These are phyloP conservation scores for Botrytis porri DNA, from an alignment of 2,329 filamentous ascomycete genomes.

Conservation along the genomic window DNA sequence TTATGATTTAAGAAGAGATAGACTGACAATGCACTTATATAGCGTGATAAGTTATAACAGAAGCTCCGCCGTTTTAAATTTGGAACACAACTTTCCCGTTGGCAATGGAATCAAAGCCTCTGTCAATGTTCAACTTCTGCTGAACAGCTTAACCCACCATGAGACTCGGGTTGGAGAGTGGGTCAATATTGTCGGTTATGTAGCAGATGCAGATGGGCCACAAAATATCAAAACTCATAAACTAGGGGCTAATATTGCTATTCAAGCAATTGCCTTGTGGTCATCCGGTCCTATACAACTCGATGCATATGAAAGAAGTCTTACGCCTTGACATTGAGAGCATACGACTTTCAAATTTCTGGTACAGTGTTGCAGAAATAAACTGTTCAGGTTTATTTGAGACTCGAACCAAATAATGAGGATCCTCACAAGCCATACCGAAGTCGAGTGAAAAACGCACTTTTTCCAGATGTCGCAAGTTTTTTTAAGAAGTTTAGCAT, in stretches of 20 bases:
- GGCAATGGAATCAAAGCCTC: slow-evolving; percentile 47
- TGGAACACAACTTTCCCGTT: slow-evolving; percentile 65
- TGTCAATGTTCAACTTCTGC: slow-evolving; percentile 70
- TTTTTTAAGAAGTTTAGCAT: not conserved
- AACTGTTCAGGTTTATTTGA: not conserved
- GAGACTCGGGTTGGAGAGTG: slow-evolving; percentile 74
- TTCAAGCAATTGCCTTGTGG: slow-evolving; percentile 80
- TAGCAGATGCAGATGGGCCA: slow-evolving; percentile 41
- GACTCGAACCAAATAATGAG: not conserved
- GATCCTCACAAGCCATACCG: not conserved
- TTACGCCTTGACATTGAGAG: slow-evolving; percentile 19
- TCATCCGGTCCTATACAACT: slow-evolving; percentile 70
- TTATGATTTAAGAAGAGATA: not conserved
- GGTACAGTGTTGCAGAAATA: not conserved
- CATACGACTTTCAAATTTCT: not conserved
- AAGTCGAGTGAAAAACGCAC: not conserved
- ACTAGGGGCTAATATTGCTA: slow-evolving; percentile 38
- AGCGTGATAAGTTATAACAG: slow-evolving; percentile 60
- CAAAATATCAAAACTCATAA: slow-evolving; percentile 19
- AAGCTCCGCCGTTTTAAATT: slow-evolving; percentile 55
- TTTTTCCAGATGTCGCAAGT: not conserved
- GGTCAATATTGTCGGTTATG: slow-evolving; percentile 85
- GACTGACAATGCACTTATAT: slow-evolving; percentile 20
- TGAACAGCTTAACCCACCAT: slow-evolving; percentile 61
- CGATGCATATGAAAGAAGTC: slow-evolving; percentile 61